Conservation (phyloP, 2,329 filamentous ascomycete species). For the Fusarium sororula region DNA sequence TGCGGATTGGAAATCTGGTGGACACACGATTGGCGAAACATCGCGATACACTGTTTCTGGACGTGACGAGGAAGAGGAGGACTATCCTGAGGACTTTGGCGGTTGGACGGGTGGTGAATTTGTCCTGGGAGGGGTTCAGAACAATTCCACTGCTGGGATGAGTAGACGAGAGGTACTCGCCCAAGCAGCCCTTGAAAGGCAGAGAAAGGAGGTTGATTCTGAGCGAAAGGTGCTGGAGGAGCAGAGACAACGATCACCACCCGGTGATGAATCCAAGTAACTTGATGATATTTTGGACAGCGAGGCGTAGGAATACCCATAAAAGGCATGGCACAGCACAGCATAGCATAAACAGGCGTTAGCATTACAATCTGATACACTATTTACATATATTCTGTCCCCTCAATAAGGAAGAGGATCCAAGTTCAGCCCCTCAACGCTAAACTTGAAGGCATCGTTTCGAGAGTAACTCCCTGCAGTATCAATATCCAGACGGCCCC, state of each 20-base stretch:
- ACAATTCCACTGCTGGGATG: conserved; percentile 58
- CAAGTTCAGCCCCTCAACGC: conserved; percentile 66
- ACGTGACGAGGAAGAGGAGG: conserved; percentile 61
- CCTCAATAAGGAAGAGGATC: conserved; percentile 63
- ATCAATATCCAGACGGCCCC: conserved; percentile 84
- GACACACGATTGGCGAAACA: conserved; percentile 71
- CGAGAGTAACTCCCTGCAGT: conserved; percentile 86
- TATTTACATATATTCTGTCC: background rate
- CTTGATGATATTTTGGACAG: background rate
- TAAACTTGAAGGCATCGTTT: conserved; percentile 70
- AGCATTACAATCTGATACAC: conserved; percentile 26
- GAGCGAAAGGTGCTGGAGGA: conserved; percentile 46
- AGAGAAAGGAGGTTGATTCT: conserved; percentile 46
- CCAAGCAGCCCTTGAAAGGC: conserved; percentile 52
- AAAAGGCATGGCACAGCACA: background rate
- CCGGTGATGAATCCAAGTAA: conserved; percentile 38
- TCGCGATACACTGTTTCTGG: conserved; percentile 66
- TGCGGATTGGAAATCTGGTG: conserved; percentile 80
- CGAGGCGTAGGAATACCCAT: conserved; percentile 20
- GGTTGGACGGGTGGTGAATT: conserved; percentile 84
- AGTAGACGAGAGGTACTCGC: conserved; percentile 79
- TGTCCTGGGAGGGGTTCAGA: conserved; percentile 69
- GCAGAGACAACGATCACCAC: conserved; percentile 37
- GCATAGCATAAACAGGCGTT: background rate
- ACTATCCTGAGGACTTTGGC: conserved; percentile 66